Evolutionary conservation across 148 eudicot species (phyloP).

Genomic region (Rhododendron ovatum): DNA sequence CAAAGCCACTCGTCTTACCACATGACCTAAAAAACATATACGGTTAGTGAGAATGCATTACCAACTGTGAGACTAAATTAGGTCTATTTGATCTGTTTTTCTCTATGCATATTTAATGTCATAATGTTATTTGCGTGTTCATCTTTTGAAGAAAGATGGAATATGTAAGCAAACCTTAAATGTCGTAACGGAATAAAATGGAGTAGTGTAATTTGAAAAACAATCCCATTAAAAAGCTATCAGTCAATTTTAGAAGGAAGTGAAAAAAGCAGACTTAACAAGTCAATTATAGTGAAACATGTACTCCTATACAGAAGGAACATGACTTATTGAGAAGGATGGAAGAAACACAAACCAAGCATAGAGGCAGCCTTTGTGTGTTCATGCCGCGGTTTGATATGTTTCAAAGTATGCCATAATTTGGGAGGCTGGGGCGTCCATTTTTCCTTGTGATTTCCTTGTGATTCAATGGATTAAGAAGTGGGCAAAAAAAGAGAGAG

Average conservation of each 20-base stretch:
- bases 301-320: neutral
- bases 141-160: neutral
- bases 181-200: too few relatives aligned
- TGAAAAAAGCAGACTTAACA: neutral
- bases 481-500: too few relatives aligned
- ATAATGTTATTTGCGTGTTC: too few relatives aligned
- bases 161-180: too few relatives aligned
- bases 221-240: neutral
- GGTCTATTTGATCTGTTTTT: neutral
- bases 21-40: neutral
- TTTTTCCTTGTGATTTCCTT: neutral
- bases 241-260: neutral
- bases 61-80: neutral
- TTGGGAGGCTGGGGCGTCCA: conserved; percentile 8
- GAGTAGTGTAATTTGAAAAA: neutral
- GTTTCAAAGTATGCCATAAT: conserved; percentile 26
- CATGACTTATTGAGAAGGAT: neutral
- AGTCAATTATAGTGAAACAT: neutral
- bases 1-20: neutral
- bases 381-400: conserved; percentile 33
- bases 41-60: neutral
- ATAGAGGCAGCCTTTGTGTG: conserved; percentile 47
- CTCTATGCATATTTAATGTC: too few relatives aligned
- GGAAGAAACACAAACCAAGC: conserved; percentile 26
- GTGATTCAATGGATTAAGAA: too few relatives aligned